Base-by-base conservation (phyloP, 768 basidiomycete genomes). In the Stropharia rugosoannulata region DNA sequence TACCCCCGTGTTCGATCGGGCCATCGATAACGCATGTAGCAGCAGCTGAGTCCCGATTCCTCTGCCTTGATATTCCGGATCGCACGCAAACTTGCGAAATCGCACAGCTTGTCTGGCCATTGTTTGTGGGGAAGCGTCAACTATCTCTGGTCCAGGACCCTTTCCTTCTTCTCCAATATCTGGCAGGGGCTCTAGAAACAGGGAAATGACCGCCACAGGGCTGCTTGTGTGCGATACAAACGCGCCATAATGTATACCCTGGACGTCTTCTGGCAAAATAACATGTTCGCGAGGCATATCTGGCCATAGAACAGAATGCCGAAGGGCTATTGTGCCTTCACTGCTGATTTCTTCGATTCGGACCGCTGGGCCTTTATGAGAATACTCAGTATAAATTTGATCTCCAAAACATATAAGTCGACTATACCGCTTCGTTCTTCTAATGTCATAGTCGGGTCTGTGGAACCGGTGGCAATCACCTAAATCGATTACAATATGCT, bases 31-130 rank as follows among this genome's bases (percentile, higher is more conserved):
- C 15, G 67, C 70, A 60, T 77, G 66, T 46, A 65, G 58, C 38
- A 89, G 69, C 42, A 85, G 72, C 47, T 63, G 67, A 22, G 80
- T 77, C 35, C 81, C 83, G 56, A 87, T 72, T 22, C 84, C 84
- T 57, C 62, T 74, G 18, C 78, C 74, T 68, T 84, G 84, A 62
- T 75, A 73, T n/a, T 65, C 59, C 32, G 75, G 71, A 43, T 77
- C 72, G 67, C 81, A 86, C 15, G 84, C 80, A 63, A 86, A 87
- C 63, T 86, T 86, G 58, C 83, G 73, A 69, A 86, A 85, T 27
- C 82, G 77, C 18, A 76, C 75, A 9, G 66, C 59, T 9, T 42
- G 22, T 57, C 49, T 51, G 51, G 51, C 59, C 18, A 49, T 44
- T 16, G 35, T 55, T 13, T 45, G 60, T 39, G 18, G 35, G 51